Base-by-base conservation (phyloP, 1,284 basidiomycete species). In the Ganoderma leucocontextum region DNA sequence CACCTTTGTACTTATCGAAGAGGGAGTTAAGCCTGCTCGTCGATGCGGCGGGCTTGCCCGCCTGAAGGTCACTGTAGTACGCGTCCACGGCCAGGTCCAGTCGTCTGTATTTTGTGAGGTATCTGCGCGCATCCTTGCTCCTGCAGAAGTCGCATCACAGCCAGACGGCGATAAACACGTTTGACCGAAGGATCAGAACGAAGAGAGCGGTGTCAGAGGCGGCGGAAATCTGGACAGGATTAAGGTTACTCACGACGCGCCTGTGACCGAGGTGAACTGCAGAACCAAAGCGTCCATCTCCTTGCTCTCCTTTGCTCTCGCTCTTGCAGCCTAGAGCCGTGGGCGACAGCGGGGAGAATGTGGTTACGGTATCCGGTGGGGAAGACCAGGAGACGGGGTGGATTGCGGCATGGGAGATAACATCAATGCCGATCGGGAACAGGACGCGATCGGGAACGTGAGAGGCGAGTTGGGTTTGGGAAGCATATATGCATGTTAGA, bases 1-100 rank as follows among this genome's bases (percentile, higher is more conserved):
- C 66, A 93, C 93, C 94, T 82, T 92, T 93, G 80, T 95, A 97
- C 68, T 84, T 84, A 67, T 95, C 90, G 75, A 95, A 97, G 7
- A 95, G 77, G 15, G 83, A 76, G 60, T 81, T 85, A 38, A 97
- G 80, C 75, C 89, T 89, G 79, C 82, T 85, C 47, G 86, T 85
- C 3, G 89, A 89, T 33, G 84, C 82, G 69, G 62, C 77, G 75
- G 68, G 74, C 78, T 67, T 75, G 64, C 63, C 62, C 17, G 57
- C 60, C 44, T 44, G 35, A 25, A 75, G 70, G 63, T 91, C 85
- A 72, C 83, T 88, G 80, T 88, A 95, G 78, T 85, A 96, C 0
- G 91, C 89, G 79, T 96, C 91, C 53, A 95, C 82, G 12, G 95
- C 94, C 12, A 84, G 80, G 63, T 96, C 94, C 57, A 95, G 78